A percentile compares a stretch with the other conserved stretches of the same genome.
These are phyloP conservation scores for Plasmodium vivax DNA, from an alignment of 169 alveolate species.

Conservation along the genomic window DNA sequence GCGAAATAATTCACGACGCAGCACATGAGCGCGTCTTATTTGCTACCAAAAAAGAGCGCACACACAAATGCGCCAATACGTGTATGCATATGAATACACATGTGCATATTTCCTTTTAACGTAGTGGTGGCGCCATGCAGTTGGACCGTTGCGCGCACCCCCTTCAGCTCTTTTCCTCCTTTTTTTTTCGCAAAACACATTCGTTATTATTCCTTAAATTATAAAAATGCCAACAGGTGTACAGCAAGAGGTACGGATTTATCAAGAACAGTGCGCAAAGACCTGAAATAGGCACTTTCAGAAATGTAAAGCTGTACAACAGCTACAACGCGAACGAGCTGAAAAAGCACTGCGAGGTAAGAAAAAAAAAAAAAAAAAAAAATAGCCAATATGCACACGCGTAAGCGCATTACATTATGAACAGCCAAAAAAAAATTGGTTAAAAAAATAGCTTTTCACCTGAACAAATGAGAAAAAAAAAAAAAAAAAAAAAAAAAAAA, in stretches of 20 bases:
- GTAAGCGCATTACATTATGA: too few species aligned
- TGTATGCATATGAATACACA: not conserved
- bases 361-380: not conserved
- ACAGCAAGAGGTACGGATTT: conserved; percentile 55
- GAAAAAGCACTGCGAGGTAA: conserved; percentile 57
- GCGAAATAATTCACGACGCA: not conserved
- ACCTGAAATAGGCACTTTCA: conserved; percentile 14
- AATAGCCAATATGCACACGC: too few species aligned
- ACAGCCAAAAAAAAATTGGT: too few species aligned
- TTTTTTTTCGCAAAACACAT: conserved; percentile 6
- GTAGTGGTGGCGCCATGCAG: not conserved
- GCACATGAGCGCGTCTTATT: not conserved
- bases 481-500: not conserved
- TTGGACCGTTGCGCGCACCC: not conserved
- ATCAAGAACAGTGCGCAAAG: conserved; percentile 35
- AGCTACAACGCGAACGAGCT: conserved; percentile 37
- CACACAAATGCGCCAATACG: not conserved
- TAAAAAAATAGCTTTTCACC: too few species aligned
- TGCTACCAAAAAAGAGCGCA: not conserved
- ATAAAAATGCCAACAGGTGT: conserved; percentile 38
- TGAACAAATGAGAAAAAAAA: not conserved
- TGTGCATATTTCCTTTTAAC: not conserved
- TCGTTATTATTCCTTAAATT: not conserved
- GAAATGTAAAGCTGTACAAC: conserved; percentile 34
- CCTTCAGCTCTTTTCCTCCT: not conserved